A percentile compares a stretch with the other conserved stretches of the same genome.
phyloP scores from a whole-genome alignment of 495 filamentous ascomycete species.

The Terfezia claveryi region DNA sequence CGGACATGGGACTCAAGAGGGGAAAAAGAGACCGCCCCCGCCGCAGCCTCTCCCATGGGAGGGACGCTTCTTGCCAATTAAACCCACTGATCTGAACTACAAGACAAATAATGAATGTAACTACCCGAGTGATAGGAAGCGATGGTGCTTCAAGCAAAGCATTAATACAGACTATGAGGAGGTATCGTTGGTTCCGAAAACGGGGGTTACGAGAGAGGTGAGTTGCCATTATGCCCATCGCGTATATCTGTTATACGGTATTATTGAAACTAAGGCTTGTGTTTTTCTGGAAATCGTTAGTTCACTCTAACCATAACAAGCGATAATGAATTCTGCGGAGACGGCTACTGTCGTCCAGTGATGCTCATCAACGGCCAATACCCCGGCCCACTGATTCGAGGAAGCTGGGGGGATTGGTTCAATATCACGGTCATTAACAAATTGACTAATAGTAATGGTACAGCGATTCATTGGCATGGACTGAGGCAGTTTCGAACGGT shows the following conservation, averaged over 20 bases:
- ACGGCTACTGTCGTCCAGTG: constrained; percentile 9
- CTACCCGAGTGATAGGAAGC: no score
- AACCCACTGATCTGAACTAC: no score
- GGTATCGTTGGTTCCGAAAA: neutral
- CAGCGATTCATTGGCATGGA: constrained; percentile 30
- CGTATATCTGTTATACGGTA: neutral
- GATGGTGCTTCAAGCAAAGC: neutral
- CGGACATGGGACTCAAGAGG: no score
- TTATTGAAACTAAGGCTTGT: neutral
- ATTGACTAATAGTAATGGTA: constrained; percentile 17
- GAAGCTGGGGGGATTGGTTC: constrained; percentile 19
- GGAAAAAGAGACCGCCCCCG: no score
- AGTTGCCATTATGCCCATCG: neutral
- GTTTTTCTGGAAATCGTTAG: neutral
- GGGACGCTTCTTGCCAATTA: no score
- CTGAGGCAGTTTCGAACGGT: constrained; percentile 23
- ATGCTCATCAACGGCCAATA: constrained; percentile 12
- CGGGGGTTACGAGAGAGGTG: neutral
- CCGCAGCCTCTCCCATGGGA: no score
- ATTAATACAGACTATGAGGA: constrained; percentile 5
- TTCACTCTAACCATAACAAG: constrained; percentile 5
- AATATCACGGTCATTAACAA: constrained; percentile 19
- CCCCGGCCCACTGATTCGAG: constrained; percentile 16
- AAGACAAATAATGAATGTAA: no score
- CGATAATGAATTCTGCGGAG: constrained; percentile 2